Base-by-base conservation (phyloP, 768 basidiomycete species). In the Termitomyces sp. region DNA sequence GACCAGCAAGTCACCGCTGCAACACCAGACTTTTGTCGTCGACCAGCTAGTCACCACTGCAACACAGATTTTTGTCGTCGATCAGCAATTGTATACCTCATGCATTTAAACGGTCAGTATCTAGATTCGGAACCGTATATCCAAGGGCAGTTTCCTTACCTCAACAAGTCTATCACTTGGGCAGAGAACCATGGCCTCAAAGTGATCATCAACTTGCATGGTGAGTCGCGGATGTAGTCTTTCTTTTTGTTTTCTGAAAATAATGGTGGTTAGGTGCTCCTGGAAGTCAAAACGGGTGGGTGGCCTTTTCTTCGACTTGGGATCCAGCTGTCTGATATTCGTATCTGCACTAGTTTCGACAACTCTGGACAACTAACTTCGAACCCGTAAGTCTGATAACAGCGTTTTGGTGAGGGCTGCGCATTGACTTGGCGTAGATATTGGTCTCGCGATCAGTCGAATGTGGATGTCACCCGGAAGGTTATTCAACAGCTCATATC, bases 201-300 rank as follows among this genome's bases (percentile, higher is more conserved):
- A 65, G 73, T 95, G 32, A 86, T 96, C 50, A 68, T 95, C 38
- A 92, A 94, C 72, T 78, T 91, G 1, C 85, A 86, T 60, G 83
- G 83, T 68, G 52, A 52, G 70, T 61, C 13, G 30, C 40, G 3
- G 10, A 50, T 46, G 10, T 6, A 11, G 20, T 10, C 3, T 4
- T 5, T 9, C 22, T 0, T 10, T 5, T 10, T 5, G 4, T 5
- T 13, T 5, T 14, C 4, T 18, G 20, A 2, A 10, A 16, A 9
- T 54, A 52, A 54, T 53, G 56, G 50, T 35, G 40, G 49, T 67
- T 54, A 76, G 81, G 82, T 56, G 90, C 82, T 32, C 90, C 92
- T 1, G 93, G 93, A 18, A 89, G 87, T 67, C 90, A 93, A 70
- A 91, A 91, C 62, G 89, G 84, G 88, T 47, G 18, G 3, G 46